These are phyloP conservation scores for Candida awuae DNA, from an alignment of 805 yeast species.

Conservation along the genomic window DNA sequence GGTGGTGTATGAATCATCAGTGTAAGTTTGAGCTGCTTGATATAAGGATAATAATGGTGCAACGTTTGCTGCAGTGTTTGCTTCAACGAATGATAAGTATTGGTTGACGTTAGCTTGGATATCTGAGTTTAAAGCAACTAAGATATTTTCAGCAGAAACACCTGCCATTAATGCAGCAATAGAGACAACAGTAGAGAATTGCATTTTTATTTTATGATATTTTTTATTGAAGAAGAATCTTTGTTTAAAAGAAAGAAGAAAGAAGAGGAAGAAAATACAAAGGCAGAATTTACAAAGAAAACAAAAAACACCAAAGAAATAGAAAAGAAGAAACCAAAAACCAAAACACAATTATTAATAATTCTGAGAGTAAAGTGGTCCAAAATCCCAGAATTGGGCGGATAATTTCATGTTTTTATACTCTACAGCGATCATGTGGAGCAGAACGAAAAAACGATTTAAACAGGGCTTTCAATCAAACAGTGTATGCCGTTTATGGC, in stretches of 20 bases:
- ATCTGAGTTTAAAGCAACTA: slow-evolving; percentile 34
- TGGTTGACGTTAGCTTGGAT: slow-evolving; percentile 26
- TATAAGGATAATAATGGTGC: slow-evolving; percentile 29
- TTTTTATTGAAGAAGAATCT: not conserved
- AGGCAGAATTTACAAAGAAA: not conserved
- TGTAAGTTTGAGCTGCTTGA: slow-evolving; percentile 30
- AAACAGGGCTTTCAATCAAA: too few species aligned
- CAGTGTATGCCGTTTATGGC: too few species aligned
- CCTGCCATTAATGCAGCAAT: slow-evolving; percentile 18
- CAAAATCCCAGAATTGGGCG: too few species aligned
- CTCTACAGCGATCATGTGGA: too few species aligned
- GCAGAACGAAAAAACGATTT: too few species aligned
- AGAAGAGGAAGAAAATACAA: not conserved
- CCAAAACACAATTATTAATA: too few species aligned
- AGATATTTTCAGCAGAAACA: slow-evolving; percentile 21
- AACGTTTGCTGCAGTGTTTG: slow-evolving; percentile 24
- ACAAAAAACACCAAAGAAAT: slow-evolving; percentile 30
- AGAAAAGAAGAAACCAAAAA: slow-evolving; percentile 11
- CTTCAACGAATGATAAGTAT: slow-evolving; percentile 28
- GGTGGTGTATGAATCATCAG: slow-evolving; percentile 39
- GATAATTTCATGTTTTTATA: too few species aligned
- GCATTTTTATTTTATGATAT: slow-evolving; percentile 15
- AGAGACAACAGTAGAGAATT: slow-evolving; percentile 18
- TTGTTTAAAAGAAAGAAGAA: not conserved
- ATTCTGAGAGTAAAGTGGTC: too few species aligned